A percentile compares a stretch with the other conserved stretches of the same genome.
These are phyloP conservation scores for Debaryomyces subglobosus DNA, from an alignment of 1,139 yeast genomes.

Conservation along the genomic window DNA sequence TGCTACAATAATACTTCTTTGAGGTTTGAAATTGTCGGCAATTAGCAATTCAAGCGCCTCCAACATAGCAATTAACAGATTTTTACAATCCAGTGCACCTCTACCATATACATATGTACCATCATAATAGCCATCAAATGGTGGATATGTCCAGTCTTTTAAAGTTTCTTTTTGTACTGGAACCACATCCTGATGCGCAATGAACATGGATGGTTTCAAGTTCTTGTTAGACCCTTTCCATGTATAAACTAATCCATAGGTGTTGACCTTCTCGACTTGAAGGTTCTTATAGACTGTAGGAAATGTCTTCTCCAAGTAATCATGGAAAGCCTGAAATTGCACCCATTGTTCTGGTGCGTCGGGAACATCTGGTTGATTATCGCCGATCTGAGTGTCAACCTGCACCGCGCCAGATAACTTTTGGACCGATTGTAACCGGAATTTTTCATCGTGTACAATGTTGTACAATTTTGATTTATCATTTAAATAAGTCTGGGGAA, in stretches of 20 bases:
- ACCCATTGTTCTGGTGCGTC: constrained; percentile 42
- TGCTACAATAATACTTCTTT: constrained; percentile 42
- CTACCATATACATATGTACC: constrained; percentile 48
- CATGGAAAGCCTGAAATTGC: constrained; percentile 56
- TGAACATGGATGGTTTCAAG: constrained; percentile 65
- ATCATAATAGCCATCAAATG: constrained; percentile 71
- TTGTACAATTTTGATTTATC: constrained; percentile 39
- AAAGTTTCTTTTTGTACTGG: constrained; percentile 71
- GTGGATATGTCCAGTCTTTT: constrained; percentile 67
- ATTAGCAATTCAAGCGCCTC: constrained; percentile 43
- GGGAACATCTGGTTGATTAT: constrained; percentile 44
- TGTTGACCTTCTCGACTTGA: constrained; percentile 56
- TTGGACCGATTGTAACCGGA: constrained; percentile 35
- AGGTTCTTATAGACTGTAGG: constrained; percentile 57
- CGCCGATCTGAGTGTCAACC: constrained; percentile 48
- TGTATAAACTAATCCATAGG: constrained; percentile 60
- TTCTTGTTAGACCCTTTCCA: constrained; percentile 60
- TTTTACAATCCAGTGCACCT: constrained; percentile 48
- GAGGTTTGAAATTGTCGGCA: constrained; percentile 31
- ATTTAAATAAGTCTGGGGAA: constrained; percentile 30
- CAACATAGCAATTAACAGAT: constrained; percentile 40
- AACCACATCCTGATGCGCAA: constrained; percentile 85
- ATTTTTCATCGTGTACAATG: constrained; percentile 35
- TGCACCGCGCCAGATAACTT: constrained; percentile 47
- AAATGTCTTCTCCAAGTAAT: constrained; percentile 56